A percentile compares a stretch with the other conserved stretches of the same genome.
phyloP scores from a whole-genome alignment of 805 yeast species.

The Barnettozyma botsteinii region DNA sequence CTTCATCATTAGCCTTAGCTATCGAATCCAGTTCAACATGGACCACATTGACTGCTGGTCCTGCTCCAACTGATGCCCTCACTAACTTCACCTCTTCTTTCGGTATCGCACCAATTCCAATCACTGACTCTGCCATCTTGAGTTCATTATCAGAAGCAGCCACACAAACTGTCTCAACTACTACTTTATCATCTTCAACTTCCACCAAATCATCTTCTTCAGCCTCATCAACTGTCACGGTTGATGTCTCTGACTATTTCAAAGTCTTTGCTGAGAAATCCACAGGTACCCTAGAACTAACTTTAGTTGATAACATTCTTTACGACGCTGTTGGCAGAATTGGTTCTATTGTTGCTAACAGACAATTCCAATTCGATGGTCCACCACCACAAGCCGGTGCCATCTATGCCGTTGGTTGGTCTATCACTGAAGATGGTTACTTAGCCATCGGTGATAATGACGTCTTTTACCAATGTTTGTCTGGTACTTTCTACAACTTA shows the following conservation, averaged over 20 bases:
- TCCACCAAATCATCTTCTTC: neutral
- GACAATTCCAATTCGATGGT: conserved; percentile 69
- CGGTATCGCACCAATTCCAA: conserved; percentile 26
- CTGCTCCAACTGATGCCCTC: conserved; percentile 34
- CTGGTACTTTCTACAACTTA: conserved; percentile 74
- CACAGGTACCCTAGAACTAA: conserved; percentile 4
- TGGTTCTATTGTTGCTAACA: conserved; percentile 32
- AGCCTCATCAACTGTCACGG: conserved; percentile 2
- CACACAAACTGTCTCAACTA: conserved; percentile 18
- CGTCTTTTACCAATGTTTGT: conserved; percentile 65
- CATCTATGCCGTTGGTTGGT: conserved; percentile 66
- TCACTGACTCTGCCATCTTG: conserved; percentile 28
- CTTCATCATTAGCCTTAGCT: neutral
- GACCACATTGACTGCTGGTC: conserved; percentile 24
- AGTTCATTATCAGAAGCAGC: no score
- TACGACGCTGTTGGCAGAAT: conserved; percentile 12
- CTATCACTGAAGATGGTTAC: conserved; percentile 44
- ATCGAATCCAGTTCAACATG: conserved; percentile 1
- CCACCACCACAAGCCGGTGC: conserved; percentile 83
- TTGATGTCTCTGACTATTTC: conserved; percentile 1
- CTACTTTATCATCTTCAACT: conserved; percentile 5
- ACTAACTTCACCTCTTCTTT: conserved; percentile 46
- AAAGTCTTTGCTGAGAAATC: conserved; percentile 2
- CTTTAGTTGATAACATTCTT: conserved; percentile 4
- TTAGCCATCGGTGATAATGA: conserved; percentile 59